phyloP scores from a whole-genome alignment of 1,284 basidiomycete genomes.

The Leccinum subrobustum region DNA sequence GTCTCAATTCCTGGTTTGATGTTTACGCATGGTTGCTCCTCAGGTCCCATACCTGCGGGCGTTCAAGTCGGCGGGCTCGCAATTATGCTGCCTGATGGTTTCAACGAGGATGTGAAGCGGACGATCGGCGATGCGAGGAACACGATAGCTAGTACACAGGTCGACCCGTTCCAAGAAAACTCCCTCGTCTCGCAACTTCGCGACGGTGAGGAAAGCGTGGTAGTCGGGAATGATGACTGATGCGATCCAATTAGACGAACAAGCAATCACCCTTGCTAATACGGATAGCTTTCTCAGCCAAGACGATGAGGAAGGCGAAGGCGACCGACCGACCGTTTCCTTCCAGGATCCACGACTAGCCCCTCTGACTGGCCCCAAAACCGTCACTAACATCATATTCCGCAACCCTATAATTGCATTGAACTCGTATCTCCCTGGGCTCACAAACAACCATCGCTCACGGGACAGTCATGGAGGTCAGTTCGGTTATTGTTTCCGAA shows the following conservation, averaged over 20 bases:
- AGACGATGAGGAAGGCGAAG: neutral
- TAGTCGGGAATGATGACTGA: neutral
- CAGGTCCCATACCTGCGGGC: neutral
- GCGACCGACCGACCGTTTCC: neutral
- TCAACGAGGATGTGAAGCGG: no score
- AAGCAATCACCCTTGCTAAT: neutral
- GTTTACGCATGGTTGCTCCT: neutral
- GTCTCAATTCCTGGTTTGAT: neutral
- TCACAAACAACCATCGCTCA: neutral
- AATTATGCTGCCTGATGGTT: no score
- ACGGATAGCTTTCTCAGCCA: constrained; percentile 5
- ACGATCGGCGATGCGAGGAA: no score
- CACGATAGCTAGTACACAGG: neutral
- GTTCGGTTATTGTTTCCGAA: neutral
- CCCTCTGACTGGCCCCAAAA: neutral
- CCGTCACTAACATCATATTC: neutral
- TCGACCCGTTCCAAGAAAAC: neutral
- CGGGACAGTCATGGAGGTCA: constrained; percentile 7
- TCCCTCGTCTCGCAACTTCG: neutral
- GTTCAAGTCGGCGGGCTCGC: no score
- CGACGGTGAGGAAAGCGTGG: neutral
- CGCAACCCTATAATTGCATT: neutral
- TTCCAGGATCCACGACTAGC: no score
- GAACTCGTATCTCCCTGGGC: neutral
- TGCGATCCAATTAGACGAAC: neutral